Conservation (phyloP, 768 basidiomycete genomes). For the Lentinula boryana region DNA sequence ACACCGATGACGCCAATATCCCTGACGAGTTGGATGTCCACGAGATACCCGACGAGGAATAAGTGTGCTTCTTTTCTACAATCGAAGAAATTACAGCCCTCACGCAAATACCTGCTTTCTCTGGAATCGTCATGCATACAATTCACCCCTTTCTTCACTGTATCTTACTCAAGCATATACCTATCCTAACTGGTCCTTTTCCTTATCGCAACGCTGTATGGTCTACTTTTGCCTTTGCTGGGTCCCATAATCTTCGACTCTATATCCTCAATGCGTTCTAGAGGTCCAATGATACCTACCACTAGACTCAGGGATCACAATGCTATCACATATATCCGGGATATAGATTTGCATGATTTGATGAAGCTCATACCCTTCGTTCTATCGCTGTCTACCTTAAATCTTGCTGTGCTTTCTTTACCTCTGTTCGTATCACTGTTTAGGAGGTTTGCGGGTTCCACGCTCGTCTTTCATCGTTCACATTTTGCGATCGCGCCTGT, state of each 20-base stretch:
- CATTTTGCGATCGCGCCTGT: too few species aligned
- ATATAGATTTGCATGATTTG: too few species aligned
- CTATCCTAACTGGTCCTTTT: background rate
- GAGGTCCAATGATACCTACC: too few species aligned
- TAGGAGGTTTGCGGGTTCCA: too few species aligned
- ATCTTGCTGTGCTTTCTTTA: too few species aligned
- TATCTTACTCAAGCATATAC: conserved; percentile 1
- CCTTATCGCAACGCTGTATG: background rate
- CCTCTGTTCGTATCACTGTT: too few species aligned
- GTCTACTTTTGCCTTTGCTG: background rate
- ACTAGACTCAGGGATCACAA: too few species aligned
- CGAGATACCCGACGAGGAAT: conserved; percentile 33
- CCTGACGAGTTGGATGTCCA: conserved; percentile 26
- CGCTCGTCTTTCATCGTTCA: too few species aligned
- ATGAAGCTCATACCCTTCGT: too few species aligned
- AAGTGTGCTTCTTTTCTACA: background rate
- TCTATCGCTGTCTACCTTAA: too few species aligned
- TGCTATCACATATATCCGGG: too few species aligned
- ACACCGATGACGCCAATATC: conserved; percentile 13
- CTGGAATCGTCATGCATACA: background rate
- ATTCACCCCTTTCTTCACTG: background rate
- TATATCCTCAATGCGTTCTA: too few species aligned
- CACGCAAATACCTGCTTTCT: background rate
- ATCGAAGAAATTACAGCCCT: background rate
- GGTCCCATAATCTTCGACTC: background rate